Evolutionary conservation across 2,329 filamentous ascomycete genomes (phyloP).

Genomic region (Nothophoma quercina): DNA sequence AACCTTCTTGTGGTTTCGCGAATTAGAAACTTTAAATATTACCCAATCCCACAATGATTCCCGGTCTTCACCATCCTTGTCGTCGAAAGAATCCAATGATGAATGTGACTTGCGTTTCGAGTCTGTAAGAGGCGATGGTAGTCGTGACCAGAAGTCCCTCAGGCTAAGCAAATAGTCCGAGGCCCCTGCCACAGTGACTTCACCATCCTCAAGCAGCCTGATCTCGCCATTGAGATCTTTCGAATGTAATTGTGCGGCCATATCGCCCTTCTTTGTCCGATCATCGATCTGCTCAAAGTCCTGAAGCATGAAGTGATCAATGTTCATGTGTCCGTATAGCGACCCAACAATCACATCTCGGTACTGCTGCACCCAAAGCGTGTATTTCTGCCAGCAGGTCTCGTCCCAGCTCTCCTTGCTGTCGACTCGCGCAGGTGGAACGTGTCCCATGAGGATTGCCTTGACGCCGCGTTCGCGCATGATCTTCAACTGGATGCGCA

Average conservation of each 20-base stretch:
- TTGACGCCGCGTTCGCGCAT: slow-evolving; percentile 88
- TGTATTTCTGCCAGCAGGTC: slow-evolving; percentile 98
- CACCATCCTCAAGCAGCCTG: slow-evolving; percentile 48
- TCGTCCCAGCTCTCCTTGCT: slow-evolving; percentile 94
- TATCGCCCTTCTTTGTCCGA: slow-evolving; percentile 54
- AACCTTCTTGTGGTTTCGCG: slow-evolving; percentile 28
- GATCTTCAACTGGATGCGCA: slow-evolving; percentile 85
- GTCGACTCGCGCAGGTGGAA: slow-evolving; percentile 85
- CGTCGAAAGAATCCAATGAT: slow-evolving; percentile 12
- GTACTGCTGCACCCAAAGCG: slow-evolving; percentile 87
- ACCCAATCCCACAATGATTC: slow-evolving; percentile 32
- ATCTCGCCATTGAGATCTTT: slow-evolving; percentile 54
- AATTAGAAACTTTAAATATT: slow-evolving; percentile 17
- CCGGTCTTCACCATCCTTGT: slow-evolving; percentile 28
- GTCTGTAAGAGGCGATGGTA: slow-evolving; percentile 62
- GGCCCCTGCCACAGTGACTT: slow-evolving; percentile 72
- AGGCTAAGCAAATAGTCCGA: slow-evolving; percentile 81
- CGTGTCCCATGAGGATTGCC: slow-evolving; percentile 91
- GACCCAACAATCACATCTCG: slow-evolving; percentile 84
- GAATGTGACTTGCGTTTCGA: slow-evolving; percentile 22
- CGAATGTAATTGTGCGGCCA: slow-evolving; percentile 41
- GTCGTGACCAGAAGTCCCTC: slow-evolving; percentile 75
- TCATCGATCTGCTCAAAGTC: slow-evolving; percentile 81
- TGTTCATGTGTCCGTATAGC: slow-evolving; percentile 96
- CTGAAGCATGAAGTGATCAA: slow-evolving; percentile 94